Conservation (phyloP, 2,329 filamentous ascomycete genomes). For the Talaromyces marneffei region DNA sequence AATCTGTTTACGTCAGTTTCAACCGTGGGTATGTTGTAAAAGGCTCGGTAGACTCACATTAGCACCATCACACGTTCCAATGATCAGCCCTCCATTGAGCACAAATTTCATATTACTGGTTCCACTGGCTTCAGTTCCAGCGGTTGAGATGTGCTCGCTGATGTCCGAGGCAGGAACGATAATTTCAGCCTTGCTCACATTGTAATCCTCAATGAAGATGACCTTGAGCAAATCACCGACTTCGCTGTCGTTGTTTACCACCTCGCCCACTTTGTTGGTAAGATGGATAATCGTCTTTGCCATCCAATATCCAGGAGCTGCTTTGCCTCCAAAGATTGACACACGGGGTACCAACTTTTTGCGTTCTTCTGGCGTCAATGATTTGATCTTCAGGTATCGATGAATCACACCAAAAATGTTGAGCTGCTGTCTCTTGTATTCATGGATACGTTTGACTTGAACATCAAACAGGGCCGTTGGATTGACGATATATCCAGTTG, state of each 20-base stretch:
- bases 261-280: slow-evolving; percentile 81
- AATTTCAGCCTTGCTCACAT: slow-evolving; percentile 98
- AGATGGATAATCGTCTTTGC: slow-evolving; percentile 98
- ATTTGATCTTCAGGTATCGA: slow-evolving; percentile 84
- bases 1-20: slow-evolving; percentile 50
- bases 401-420: slow-evolving; percentile 99
- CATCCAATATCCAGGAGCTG: slow-evolving; percentile 99
- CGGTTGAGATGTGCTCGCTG: slow-evolving; percentile 97
- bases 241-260: slow-evolving; percentile 88
- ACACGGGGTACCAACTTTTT: slow-evolving; percentile 85
- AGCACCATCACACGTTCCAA: slow-evolving; percentile 94
- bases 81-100: slow-evolving; percentile 92
- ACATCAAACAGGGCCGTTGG: slow-evolving; percentile 88
- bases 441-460: slow-evolving; percentile 97
- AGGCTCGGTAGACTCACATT: slow-evolving; percentile 72
- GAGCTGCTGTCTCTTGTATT: slow-evolving; percentile 98
- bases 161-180: slow-evolving; percentile 92
- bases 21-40: not conserved
- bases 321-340: slow-evolving; percentile 95
- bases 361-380: slow-evolving; percentile 71
- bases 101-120: slow-evolving; percentile 99
- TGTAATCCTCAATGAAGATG: slow-evolving; percentile 96
- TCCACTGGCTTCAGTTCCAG: slow-evolving; percentile 80
- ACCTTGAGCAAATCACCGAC: slow-evolving; percentile 94
- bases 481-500: slow-evolving; percentile 75